Base-by-base conservation (phyloP, 495 filamentous ascomycete species). In the Delitschia confertaspora region DNA sequence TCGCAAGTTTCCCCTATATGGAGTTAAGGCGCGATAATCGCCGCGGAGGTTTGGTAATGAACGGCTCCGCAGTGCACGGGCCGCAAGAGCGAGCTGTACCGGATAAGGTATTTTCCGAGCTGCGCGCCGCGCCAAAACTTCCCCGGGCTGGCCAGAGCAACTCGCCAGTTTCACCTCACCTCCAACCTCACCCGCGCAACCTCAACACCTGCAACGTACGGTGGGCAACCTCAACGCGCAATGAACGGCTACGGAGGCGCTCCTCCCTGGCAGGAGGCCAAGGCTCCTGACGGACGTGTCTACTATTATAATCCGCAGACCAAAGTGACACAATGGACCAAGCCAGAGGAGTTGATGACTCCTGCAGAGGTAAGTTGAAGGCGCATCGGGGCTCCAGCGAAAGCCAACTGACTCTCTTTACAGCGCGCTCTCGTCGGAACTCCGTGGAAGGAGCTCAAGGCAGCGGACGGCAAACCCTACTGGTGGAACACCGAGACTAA, bases 231-330 rank as follows among this genome's bases (percentile, higher is more conserved):
- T n/a, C n/a, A n/a, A n/a, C n/a, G 8, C 43, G 55, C 47, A 27
- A 91, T 86, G 82, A 83, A 82, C 60, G 71, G 75, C 37, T 71
- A 69, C 22, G 18, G 11, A 22, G 9, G 19, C 29, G 27, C 30
- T 17, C 7, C 24, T 26, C 49, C 78, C 19, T 95, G 89, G 91
- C 78, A 83, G 62, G 85, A 91, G 67, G 82, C 85, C 39, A 79
- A 80, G 55, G 84, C 82, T 56, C 60, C 78, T 3, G 89, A 93
- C 53, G 91, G 91, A 29, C 75, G 85, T 37, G 68, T 79, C n/a
- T 98, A 98, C 65, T 98, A 93, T 60, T 94, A 87, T 68, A 93
- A 96, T 63, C 66, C 76, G 3, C 66, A 80, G 47, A 94, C 87
- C 3, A 88, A 91, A 58, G 80, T 70, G 23, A 95, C 89, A 22